These are phyloP conservation scores for Dendrocalamus latiflorus DNA, from an alignment of 202 grass and related monocot species.

Conservation along the genomic window DNA sequence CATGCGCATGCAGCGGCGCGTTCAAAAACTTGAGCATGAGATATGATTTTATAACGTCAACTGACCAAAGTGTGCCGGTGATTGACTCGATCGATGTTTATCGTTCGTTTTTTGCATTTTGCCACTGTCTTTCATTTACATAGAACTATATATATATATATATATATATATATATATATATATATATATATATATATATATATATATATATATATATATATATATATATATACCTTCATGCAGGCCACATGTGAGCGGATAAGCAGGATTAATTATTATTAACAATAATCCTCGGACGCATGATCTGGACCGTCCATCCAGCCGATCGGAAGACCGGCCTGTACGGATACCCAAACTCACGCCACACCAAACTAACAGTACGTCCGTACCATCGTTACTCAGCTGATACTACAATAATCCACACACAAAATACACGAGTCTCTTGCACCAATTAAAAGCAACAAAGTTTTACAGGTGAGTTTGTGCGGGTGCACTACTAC, in stretches of 20 bases:
- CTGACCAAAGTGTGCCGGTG: background rate
- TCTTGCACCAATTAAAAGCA: background rate
- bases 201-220: background rate
- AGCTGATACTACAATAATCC: background rate
- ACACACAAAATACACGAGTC: background rate
- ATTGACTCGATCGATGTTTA: background rate
- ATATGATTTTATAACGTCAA: constrained; percentile 34
- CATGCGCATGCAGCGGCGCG: too few species aligned
- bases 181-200: background rate
- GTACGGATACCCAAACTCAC: background rate
- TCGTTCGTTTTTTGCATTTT: background rate
- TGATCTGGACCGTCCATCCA: background rate
- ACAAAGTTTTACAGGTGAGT: background rate
- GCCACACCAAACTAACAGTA: background rate
- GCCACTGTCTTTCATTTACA: too few species aligned
- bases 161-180: background rate
- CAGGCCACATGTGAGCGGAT: background rate
- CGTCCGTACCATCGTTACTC: background rate
- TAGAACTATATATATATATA: background rate
- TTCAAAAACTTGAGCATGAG: background rate
- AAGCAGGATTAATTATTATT: too few species aligned
- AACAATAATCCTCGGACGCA: background rate
- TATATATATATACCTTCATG: background rate
- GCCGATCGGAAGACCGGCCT: background rate
- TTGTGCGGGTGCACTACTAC: background rate